Base-by-base conservation (phyloP, 2,329 filamentous ascomycete species). In the Ophiostoma sp. region DNA sequence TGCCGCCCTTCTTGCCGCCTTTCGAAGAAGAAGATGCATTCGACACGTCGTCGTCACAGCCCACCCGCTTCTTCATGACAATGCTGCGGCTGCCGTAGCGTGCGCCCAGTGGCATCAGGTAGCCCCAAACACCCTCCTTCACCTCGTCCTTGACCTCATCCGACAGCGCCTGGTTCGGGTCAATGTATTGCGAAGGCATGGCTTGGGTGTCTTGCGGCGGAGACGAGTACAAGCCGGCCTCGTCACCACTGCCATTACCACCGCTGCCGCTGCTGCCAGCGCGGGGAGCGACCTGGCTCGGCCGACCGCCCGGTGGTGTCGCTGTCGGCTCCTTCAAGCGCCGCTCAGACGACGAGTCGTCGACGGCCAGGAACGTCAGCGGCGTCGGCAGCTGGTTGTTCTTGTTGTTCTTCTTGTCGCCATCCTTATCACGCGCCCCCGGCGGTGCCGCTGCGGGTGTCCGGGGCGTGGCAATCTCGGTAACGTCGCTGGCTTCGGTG, bases 121-220 rank as follows among this genome's bases (percentile, higher is more conserved):
- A 99, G 15, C 97, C 97, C 96, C 96, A 99, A 0, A 98, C 94
- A 9, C 94, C 94, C 80, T 97, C 93, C 63, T 89, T 87, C 75
- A 85, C 89, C 82, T 97, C 94, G 79, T 97, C 93, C 75, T 95
- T 89, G 3, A 97, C 93, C 73, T 97, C 94, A 76, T 95, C 93
- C 12, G 91, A 91, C 64, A 95, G 87, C 33, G 89, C 88, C 74
- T 89, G 85, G 36, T 93, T 89, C 2, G 92, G 90, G 76, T 93
- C 91, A 50, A 93, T 83, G 78, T 92, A 93, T 82, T 99, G 96
- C 8, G 93, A 95, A n/a, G 79, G 77, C 75, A 92, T 89, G 0
- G 90, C 87, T 80, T 95, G 93, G 0, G 92, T 95, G 78, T 94
- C 92, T 75, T 88, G 86, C 0, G 90, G 90, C 17, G 91, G 91